A percentile compares a stretch with the other conserved stretches of the same genome.
Conservation (phyloP, 2,329 filamentous ascomycete genomes). For the Trichoderma gracile region DNA sequence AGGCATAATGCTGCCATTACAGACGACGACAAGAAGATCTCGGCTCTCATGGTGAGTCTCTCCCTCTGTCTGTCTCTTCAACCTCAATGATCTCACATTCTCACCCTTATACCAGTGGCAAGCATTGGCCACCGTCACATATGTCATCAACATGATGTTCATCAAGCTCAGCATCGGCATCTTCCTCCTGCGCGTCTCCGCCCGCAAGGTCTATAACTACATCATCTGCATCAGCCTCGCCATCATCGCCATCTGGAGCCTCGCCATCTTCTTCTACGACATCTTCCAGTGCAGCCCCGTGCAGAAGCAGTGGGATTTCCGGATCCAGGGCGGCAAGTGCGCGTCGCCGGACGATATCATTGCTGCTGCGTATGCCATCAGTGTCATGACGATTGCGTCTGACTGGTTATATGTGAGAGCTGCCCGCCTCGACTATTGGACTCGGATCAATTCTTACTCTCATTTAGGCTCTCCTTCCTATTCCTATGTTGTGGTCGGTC, state of each 20-base stretch:
- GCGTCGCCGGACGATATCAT: conserved; percentile 48
- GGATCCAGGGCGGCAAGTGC: conserved; percentile 46
- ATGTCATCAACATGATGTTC: conserved; percentile 57
- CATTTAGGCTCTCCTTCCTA: conserved; percentile 49
- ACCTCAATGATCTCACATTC: not conserved
- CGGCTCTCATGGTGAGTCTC: conserved; percentile 47
- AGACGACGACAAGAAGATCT: conserved; percentile 42
- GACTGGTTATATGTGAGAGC: conserved; percentile 53
- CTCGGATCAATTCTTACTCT: not conserved
- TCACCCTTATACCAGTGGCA: conserved; percentile 45
- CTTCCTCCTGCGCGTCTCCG: conserved; percentile 52
- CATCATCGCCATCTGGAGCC: conserved; percentile 49
- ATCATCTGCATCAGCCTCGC: conserved; percentile 49
- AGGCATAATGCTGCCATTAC: conserved; percentile 49
- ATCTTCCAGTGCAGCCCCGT: conserved; percentile 54
- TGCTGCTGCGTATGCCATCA: conserved; percentile 52
- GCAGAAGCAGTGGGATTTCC: conserved; percentile 55
- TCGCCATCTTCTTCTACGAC: conserved; percentile 54
- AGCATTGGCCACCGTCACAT: conserved; percentile 52
- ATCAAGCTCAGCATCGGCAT: conserved; percentile 58
- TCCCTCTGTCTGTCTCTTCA: too few species aligned
- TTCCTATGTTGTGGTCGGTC: conserved; percentile 57
- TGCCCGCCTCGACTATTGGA: not conserved
- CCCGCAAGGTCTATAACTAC: conserved; percentile 49
- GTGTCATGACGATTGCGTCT: conserved; percentile 54